Conservation (phyloP, 768 basidiomycete species). For the Tremella yokohamensis region DNA sequence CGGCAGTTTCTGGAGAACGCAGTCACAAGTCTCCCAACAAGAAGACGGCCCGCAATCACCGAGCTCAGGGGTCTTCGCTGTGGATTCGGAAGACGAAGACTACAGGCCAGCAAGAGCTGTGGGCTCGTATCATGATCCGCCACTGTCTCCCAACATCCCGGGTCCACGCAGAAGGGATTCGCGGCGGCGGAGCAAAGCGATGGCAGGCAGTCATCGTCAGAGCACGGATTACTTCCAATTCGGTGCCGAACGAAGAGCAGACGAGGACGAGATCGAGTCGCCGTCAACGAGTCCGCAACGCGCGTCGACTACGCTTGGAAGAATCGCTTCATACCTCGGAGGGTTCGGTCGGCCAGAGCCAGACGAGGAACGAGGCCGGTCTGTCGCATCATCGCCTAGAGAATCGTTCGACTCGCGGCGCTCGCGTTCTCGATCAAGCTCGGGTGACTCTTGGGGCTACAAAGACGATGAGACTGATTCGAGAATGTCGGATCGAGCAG, state of each 20-base stretch:
- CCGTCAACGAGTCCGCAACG: constrained; percentile 21
- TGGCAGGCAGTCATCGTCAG: background rate
- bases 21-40: constrained; percentile 17
- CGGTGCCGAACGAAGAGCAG: background rate
- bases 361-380: constrained; percentile 36
- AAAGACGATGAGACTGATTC: constrained; percentile 42
- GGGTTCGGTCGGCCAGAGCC: constrained; percentile 28
- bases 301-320: constrained; percentile 29
- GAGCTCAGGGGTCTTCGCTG: constrained; percentile 32
- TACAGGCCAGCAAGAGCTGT: constrained; percentile 4
- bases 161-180: constrained; percentile 17
- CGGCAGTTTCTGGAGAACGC: constrained; percentile 11
- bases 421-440: constrained; percentile 19
- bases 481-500: constrained; percentile 33
- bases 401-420: constrained; percentile 31
- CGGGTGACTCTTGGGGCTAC: constrained; percentile 50
- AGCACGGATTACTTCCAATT: constrained; percentile 7
- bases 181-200: constrained; percentile 14
- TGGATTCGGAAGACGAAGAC: constrained; percentile 40
- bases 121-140: constrained; percentile 1
- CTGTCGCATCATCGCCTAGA: constrained; percentile 29
- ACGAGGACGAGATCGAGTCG: background rate
- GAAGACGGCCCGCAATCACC: constrained; percentile 31
- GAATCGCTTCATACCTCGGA: constrained; percentile 41
- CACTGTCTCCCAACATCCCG: constrained; percentile 3